A percentile compares a stretch with the other conserved stretches of the same genome.
phyloP scores from a whole-genome alignment of 768 basidiomycete species.

The Holtermannia corniformis region DNA sequence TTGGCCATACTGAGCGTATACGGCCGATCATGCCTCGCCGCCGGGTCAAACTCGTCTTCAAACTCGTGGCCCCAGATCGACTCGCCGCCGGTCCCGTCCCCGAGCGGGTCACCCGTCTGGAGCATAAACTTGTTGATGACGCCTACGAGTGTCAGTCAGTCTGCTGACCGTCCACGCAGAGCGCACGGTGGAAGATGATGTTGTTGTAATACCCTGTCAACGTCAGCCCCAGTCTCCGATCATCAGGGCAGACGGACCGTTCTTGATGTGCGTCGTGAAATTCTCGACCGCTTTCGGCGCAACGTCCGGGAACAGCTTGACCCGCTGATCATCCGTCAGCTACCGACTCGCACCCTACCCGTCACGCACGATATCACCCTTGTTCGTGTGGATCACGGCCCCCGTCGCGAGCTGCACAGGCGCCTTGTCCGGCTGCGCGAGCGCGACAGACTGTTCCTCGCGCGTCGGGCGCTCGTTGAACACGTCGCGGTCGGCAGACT shows the following conservation, averaged over 20 bases:
- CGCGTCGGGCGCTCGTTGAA: slow-evolving; percentile 97
- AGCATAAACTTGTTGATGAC: slow-evolving; percentile 82
- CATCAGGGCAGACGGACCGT: slow-evolving; percentile 39
- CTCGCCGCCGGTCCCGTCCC: slow-evolving; percentile 84
- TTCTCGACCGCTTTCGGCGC: slow-evolving; percentile 96
- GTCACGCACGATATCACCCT: slow-evolving; percentile 64
- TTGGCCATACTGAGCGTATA: slow-evolving; percentile 82
- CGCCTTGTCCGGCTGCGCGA: slow-evolving; percentile 40
- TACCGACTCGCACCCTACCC: not conserved
- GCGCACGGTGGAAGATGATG: slow-evolving; percentile 78
- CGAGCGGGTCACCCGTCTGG: slow-evolving; percentile 88
- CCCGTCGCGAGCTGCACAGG: slow-evolving; percentile 57
- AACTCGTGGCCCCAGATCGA: slow-evolving; percentile 94
- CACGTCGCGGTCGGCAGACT: slow-evolving; percentile 78
- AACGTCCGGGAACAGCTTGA: slow-evolving; percentile 64
- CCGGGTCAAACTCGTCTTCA: slow-evolving; percentile 85
- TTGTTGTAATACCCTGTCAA: slow-evolving; percentile 68
- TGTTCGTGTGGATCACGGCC: slow-evolving; percentile 87
- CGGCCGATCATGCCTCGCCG: slow-evolving; percentile 86
- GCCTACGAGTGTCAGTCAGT: not conserved
- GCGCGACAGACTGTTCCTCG: slow-evolving; percentile 82
- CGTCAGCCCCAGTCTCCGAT: not conserved
- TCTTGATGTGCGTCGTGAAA: slow-evolving; percentile 83
- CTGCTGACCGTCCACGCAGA: not conserved
- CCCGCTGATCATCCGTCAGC: slow-evolving; percentile 14